Percentiles rank a stretch among this genome's conserved stretches.
Conservation (phyloP, 2,329 filamentous ascomycete genomes). For the Lachnellula hyalina region DNA sequence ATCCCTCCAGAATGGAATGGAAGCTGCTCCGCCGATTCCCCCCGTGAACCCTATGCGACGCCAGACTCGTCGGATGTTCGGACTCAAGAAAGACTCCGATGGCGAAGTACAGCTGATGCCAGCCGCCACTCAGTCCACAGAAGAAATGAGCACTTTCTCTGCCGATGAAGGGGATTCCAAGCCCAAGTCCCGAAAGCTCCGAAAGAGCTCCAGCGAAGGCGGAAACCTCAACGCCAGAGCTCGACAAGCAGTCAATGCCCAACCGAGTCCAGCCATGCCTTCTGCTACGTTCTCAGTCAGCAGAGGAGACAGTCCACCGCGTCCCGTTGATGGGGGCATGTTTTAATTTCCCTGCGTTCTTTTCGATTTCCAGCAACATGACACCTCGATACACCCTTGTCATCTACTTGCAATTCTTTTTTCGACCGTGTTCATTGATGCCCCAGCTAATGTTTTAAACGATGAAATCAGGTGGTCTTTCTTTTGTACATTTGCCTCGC, state of each 20-base stretch:
- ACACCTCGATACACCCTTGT: constrained; percentile 17
- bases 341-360: constrained; percentile 18
- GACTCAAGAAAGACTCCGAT: constrained; percentile 19
- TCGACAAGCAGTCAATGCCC: constrained; percentile 19
- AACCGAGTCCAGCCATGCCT: constrained; percentile 28
- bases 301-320: constrained; percentile 16
- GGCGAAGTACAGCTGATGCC: constrained; percentile 20
- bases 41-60: constrained; percentile 30
- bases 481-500: constrained; percentile 16
- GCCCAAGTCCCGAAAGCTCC: constrained; percentile 22
- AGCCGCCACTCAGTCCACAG: constrained; percentile 26
- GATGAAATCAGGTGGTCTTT: constrained; percentile 11
- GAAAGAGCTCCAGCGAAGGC: constrained; percentile 30
- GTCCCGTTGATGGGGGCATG: constrained; percentile 26
- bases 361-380: constrained; percentile 6
- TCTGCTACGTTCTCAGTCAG: constrained; percentile 11
- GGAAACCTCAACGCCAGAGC: constrained; percentile 28
- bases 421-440: constrained; percentile 10
- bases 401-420: constrained; percentile 6
- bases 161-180: constrained; percentile 27
- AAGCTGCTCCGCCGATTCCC: constrained; percentile 29
- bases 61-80: constrained; percentile 30
- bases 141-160: constrained; percentile 31
- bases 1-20: constrained; percentile 24
- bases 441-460: constrained; percentile 26